phyloP scores from a whole-genome alignment of 805 yeast genomes.

The Lipomyces sp. region DNA sequence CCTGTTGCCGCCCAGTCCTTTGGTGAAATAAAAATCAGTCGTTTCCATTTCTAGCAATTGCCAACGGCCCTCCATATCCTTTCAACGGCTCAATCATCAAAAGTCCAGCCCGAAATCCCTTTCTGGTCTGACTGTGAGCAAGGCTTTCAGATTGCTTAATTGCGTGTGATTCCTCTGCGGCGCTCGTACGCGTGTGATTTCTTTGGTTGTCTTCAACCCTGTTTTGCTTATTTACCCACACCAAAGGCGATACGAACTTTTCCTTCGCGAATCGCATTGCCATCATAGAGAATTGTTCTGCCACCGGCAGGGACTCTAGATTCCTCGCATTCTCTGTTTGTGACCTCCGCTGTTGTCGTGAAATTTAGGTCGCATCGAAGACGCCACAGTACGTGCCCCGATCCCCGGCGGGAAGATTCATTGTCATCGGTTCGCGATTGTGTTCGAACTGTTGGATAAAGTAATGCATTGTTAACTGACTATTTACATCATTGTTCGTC shows the following conservation, averaged over 20 bases:
- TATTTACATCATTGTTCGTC: neutral
- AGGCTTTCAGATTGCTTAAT: no score
- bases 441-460: neutral
- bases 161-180: slow-evolving; percentile 1
- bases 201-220: neutral
- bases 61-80: no score
- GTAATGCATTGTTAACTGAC: neutral
- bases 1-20: no score
- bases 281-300: neutral
- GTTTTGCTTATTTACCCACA: neutral
- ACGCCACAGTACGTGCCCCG: neutral
- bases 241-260: neutral
- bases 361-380: neutral
- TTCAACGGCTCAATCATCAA: no score
- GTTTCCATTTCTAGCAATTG: no score
- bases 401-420: neutral
- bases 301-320: neutral
- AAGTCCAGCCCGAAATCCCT: no score
- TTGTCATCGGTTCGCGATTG: neutral
- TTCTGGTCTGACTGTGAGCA: no score
- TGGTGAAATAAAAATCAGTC: no score
- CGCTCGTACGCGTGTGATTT: neutral
- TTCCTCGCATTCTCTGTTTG: neutral
- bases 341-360: neutral
- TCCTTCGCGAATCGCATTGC: neutral